Conservation (phyloP, 768 basidiomycete species). For the Boletus rubroflammeus region DNA sequence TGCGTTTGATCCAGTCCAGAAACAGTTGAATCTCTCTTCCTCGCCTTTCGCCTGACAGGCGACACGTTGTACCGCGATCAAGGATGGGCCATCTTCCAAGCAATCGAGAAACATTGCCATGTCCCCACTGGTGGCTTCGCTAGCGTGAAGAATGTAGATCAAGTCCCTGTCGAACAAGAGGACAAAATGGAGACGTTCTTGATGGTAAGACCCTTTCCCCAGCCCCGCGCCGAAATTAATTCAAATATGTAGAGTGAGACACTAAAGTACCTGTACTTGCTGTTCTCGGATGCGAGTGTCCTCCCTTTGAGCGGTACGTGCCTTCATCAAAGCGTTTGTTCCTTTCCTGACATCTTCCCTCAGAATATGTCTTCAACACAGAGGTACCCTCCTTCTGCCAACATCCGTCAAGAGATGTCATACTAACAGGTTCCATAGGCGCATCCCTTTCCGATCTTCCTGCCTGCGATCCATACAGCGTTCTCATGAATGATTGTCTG, state of each 20-base stretch:
- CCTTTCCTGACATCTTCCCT: constrained; percentile 7
- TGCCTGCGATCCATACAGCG: constrained; percentile 44
- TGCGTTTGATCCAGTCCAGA: constrained; percentile 60
- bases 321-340: neutral
- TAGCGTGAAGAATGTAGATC: constrained; percentile 80
- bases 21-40: constrained; percentile 90
- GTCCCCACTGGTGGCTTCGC: constrained; percentile 82
- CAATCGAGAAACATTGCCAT: constrained; percentile 81
- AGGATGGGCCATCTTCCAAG: constrained; percentile 87
- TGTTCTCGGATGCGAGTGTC: constrained; percentile 74
- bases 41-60: constrained; percentile 88
- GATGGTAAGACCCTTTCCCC: constrained; percentile 49
- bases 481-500: constrained; percentile 37
- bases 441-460: constrained; percentile 70
- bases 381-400: constrained; percentile 49
- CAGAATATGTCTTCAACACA: constrained; percentile 90
- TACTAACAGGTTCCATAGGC: constrained; percentile 38
- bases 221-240: neutral
- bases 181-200: constrained; percentile 98
- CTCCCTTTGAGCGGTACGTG: constrained; percentile 71
- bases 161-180: constrained; percentile 59
- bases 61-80: constrained; percentile 74
- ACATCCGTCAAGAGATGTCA: neutral
- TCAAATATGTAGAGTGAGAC: constrained; percentile 65
- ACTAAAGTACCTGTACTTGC: constrained; percentile 84